Evolutionary conservation across 495 filamentous ascomycete genomes (phyloP).

Genomic region (Aspergillus bridgeri): DNA sequence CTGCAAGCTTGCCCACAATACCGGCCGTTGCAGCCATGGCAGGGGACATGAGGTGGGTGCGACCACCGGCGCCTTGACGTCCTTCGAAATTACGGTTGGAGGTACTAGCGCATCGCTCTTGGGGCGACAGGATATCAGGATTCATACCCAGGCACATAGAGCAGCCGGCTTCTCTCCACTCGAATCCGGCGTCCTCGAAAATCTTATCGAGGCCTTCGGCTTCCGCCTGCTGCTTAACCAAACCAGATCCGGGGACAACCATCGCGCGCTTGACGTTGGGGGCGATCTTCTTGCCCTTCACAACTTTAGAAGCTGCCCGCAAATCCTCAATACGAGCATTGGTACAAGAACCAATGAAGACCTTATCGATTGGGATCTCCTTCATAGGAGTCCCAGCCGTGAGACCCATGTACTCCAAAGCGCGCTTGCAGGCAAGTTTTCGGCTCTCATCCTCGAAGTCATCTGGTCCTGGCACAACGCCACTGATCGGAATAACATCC

Average conservation of each 20-base stretch:
- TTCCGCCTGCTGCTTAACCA: slow-evolving; percentile 93
- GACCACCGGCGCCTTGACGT: slow-evolving; percentile 86
- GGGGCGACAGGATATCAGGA: slow-evolving; percentile 91
- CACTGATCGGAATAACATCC: slow-evolving; percentile 91
- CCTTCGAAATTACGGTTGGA: slow-evolving; percentile 98
- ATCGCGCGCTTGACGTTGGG: slow-evolving; percentile 87
- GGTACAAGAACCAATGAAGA: slow-evolving; percentile 98
- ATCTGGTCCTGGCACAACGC: slow-evolving; percentile 82
- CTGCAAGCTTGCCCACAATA: slow-evolving; percentile 83
- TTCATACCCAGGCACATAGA: slow-evolving; percentile 99
- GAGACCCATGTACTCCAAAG: slow-evolving; percentile 96
- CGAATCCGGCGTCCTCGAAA: slow-evolving; percentile 88
- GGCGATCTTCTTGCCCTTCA: slow-evolving; percentile 82
- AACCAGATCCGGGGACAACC: slow-evolving; percentile 92
- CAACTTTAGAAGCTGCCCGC: slow-evolving; percentile 77
- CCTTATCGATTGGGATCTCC: slow-evolving; percentile 86
- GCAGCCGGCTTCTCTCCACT: slow-evolving; percentile 97
- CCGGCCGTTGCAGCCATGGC: slow-evolving; percentile 93
- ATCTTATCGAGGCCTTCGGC: slow-evolving; percentile 88
- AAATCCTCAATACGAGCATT: slow-evolving; percentile 97
- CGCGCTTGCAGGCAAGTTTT: slow-evolving; percentile 71
- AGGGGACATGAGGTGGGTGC: slow-evolving; percentile 95
- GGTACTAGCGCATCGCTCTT: slow-evolving; percentile 91
- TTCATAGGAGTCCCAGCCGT: slow-evolving; percentile 81
- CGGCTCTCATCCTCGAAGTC: slow-evolving; percentile 74